Conservation (phyloP, 176 grass and related monocot genomes). For the Calamus simplicifolius region DNA sequence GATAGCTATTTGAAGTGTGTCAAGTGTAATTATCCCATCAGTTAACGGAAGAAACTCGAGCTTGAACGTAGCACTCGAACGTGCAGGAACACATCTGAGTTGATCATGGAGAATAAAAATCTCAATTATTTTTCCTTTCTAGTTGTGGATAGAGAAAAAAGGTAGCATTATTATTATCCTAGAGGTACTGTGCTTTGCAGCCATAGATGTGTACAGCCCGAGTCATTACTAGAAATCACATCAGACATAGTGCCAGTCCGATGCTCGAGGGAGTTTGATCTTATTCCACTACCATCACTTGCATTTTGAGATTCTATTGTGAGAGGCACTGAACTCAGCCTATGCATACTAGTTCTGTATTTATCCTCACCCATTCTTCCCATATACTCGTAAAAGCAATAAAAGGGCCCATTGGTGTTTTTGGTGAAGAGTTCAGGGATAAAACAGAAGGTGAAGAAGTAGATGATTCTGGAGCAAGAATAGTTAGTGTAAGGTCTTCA, state of each 20-base stretch:
- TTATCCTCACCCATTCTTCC: slow-evolving; percentile 36
- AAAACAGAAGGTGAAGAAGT: slow-evolving; percentile 66
- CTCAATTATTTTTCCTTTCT: too few species aligned
- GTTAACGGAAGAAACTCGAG: too few species aligned
- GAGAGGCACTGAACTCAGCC: slow-evolving; percentile 34
- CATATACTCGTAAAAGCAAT: slow-evolving; percentile 31
- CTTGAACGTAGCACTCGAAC: too few species aligned
- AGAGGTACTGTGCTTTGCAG: slow-evolving; percentile 88
- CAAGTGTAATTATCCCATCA: too few species aligned
- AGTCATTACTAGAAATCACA: slow-evolving; percentile 23
- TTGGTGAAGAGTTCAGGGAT: slow-evolving; percentile 74
- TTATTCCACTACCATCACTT: slow-evolving; percentile 40
- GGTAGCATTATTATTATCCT: slow-evolving; percentile 45
- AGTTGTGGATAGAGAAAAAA: neutral
- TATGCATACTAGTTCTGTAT: slow-evolving; percentile 22
- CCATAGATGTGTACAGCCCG: slow-evolving; percentile 90
- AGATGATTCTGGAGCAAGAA: slow-evolving; percentile 79
- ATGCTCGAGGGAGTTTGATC: slow-evolving; percentile 1
- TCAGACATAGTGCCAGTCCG: slow-evolving; percentile 2
- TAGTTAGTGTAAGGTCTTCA: slow-evolving; percentile 89
- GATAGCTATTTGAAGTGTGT: too few species aligned
- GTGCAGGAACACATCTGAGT: too few species aligned
- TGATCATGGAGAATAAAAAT: too few species aligned
- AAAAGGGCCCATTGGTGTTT: slow-evolving; percentile 41
- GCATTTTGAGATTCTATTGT: slow-evolving; percentile 35